Evolutionary conservation across 805 yeast genomes (phyloP).

Genomic region (Komagataella pseudopastoris): DNA sequence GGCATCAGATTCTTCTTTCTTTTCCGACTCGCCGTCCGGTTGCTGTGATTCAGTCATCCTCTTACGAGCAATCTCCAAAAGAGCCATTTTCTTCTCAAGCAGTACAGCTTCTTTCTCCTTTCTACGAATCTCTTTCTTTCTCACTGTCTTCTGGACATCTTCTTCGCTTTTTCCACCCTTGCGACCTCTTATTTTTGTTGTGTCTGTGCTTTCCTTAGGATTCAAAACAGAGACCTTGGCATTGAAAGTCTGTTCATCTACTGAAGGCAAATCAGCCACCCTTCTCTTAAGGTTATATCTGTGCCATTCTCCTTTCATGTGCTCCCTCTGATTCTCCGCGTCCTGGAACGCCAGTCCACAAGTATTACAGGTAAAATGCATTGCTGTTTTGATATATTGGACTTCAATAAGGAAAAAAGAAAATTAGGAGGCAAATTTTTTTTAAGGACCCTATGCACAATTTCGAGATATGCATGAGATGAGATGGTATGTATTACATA

Average conservation of each 20-base stretch:
- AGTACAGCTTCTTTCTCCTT: conserved; percentile 32
- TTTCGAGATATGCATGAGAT: not conserved
- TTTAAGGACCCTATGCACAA: not conserved
- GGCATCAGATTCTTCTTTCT: conserved; percentile 3
- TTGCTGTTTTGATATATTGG: not conserved
- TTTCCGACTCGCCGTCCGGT: not conserved
- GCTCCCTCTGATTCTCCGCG: conserved; percentile 79
- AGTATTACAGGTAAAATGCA: conserved; percentile 61
- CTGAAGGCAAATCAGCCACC: conserved; percentile 71
- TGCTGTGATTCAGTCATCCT: conserved; percentile 19
- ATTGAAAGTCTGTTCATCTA: conserved; percentile 20
- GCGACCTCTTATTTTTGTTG: conserved; percentile 9
- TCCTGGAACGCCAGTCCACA: conserved; percentile 72
- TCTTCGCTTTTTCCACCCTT: conserved; percentile 10
- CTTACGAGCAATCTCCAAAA: conserved; percentile 31
- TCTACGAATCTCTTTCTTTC: conserved; percentile 37
- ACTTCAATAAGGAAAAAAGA: not conserved
- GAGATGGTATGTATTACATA: not conserved
- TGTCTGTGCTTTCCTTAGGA: conserved; percentile 13
- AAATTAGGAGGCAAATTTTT: not conserved
- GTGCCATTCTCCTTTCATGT: conserved; percentile 98
- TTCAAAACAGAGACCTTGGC: conserved; percentile 12
- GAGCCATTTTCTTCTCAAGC: conserved; percentile 30
- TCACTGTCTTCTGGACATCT: conserved; percentile 13
- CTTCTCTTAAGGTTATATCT: conserved; percentile 89